Conservation (phyloP, 2,329 filamentous ascomycete genomes). For the Ophiocordyceps sinensis region DNA sequence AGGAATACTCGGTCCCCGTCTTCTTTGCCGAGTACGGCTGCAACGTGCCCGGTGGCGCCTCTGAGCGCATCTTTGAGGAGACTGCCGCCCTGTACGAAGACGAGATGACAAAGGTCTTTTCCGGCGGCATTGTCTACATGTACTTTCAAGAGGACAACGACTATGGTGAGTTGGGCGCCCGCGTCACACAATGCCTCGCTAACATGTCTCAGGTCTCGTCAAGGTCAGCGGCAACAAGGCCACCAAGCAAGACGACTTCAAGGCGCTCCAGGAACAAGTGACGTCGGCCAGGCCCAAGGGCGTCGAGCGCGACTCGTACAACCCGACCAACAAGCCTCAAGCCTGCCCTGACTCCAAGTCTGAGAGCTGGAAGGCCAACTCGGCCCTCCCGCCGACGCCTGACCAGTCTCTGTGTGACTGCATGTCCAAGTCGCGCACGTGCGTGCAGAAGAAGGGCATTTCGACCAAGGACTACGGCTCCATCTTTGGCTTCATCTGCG, state of each 20-base stretch:
- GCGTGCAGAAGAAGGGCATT: constrained; percentile 47
- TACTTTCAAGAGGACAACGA: constrained; percentile 87
- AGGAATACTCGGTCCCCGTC: constrained; percentile 77
- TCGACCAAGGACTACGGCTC: constrained; percentile 43
- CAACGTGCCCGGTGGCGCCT: constrained; percentile 49
- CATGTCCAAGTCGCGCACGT: constrained; percentile 66
- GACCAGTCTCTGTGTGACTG: constrained; percentile 70
- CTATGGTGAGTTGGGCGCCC: constrained; percentile 45
- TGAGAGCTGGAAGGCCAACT: constrained; percentile 47
- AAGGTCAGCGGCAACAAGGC: constrained; percentile 42
- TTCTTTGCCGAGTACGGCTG: constrained; percentile 99
- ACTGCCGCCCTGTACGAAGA: constrained; percentile 65
- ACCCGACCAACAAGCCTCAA: constrained; percentile 55
- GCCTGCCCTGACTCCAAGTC: constrained; percentile 53
- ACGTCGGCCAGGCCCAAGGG: constrained; percentile 50
- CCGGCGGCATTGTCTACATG: constrained; percentile 97
- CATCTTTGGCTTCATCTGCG: constrained; percentile 69
- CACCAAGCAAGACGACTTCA: constrained; percentile 59
- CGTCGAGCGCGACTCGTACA: constrained; percentile 55
- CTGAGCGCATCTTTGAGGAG: constrained; percentile 70
- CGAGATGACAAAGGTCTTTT: constrained; percentile 78
- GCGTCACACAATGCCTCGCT: background rate
- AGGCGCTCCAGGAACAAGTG: constrained; percentile 55
- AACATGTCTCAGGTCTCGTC: constrained; percentile 42
- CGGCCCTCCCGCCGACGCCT: constrained; percentile 65